Percentiles rank a stretch among this genome's conserved stretches.
Evolutionary conservation across 2,329 filamentous ascomycete species (phyloP).

Genomic region (Sporothrix brasiliensis): DNA sequence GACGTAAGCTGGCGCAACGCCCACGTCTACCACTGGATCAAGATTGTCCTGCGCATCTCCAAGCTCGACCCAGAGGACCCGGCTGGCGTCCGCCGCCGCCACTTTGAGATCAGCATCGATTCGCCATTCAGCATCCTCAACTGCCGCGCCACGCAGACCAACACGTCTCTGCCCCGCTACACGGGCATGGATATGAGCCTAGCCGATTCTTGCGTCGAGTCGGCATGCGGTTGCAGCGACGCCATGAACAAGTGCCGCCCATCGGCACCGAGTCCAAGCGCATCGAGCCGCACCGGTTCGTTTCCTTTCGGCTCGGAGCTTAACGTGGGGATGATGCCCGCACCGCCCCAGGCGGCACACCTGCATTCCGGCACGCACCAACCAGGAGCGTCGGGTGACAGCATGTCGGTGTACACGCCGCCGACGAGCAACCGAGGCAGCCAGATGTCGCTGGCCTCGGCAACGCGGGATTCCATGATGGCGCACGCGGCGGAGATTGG

Average conservation of each 20-base stretch:
- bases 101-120: slow-evolving; percentile 96
- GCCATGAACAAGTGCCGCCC: slow-evolving; percentile 34
- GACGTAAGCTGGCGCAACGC: slow-evolving; percentile 94
- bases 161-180: slow-evolving; percentile 84
- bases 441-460: neutral
- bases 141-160: slow-evolving; percentile 88
- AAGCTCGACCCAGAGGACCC: slow-evolving; percentile 79
- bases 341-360: slow-evolving; percentile 61
- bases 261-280: neutral
- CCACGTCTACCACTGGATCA: slow-evolving; percentile 95
- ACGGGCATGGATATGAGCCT: slow-evolving; percentile 51
- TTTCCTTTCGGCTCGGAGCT: neutral
- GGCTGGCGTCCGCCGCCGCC: slow-evolving; percentile 70
- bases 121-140: slow-evolving; percentile 92
- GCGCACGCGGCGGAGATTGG: neutral
- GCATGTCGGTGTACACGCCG: slow-evolving; percentile 22
- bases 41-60: slow-evolving; percentile 91
- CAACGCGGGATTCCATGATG: slow-evolving; percentile 20
- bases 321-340: slow-evolving; percentile 43
- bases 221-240: slow-evolving; percentile 66
- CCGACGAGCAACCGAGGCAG: slow-evolving; percentile 25
- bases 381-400: slow-evolving; percentile 23
- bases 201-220: slow-evolving; percentile 55
- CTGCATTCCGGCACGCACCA: slow-evolving; percentile 41
- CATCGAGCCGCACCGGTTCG: neutral